Evolutionary conservation across 192 early-diverging fungal genomes (phyloP), one percentile per base, ranked within the genome.

Genomic region (Linnemannia schmuckeri): DNA sequence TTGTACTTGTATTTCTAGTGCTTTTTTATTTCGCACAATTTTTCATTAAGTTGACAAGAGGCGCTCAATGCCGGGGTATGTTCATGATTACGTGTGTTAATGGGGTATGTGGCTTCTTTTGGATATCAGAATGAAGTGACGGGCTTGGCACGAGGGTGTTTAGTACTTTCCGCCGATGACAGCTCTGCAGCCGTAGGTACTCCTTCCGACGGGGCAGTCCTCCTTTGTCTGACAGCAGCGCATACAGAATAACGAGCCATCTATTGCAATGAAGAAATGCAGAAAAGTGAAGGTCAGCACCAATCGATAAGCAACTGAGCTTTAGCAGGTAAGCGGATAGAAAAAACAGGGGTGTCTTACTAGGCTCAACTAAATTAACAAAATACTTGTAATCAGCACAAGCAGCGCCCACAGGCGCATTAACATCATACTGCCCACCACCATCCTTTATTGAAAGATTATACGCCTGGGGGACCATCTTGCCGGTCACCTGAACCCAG

Each of bases 401-500:
- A 33, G 63, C 33, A 52, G 90, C 88, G 33, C 82, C 82, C 3
- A 63, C 22, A 35, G 88, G 91, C 15, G 91, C 87, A 24, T 66
- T 82, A 37, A 87, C 42, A 78, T 92, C 91, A 52, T 80, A 89
- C 75, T 92, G 91, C 63, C 90, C 91, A 70, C 91, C 91, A 37
- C 82, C 79, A 37, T 92, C 91, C 2, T 55, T 83, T 3, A 70
- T 9, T 20, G 63, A 30, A 20, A 90, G 57, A 17, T 52, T 70
- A 47, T 78, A 90, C 33, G 76, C 78, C 13, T 35, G 27, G 10
- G 85, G 81, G 38, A 80, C n/a, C 33, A 91, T 91, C 63, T 72
- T 82, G 49, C 91, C 91, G 44, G 91, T 92, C 37, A 91, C 84
- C 81, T 92, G 90, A 46, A 92, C 89, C 47, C 87, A 92, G 17